Conservation (phyloP, 805 yeast species). For the Blastobotrys terrestris region DNA sequence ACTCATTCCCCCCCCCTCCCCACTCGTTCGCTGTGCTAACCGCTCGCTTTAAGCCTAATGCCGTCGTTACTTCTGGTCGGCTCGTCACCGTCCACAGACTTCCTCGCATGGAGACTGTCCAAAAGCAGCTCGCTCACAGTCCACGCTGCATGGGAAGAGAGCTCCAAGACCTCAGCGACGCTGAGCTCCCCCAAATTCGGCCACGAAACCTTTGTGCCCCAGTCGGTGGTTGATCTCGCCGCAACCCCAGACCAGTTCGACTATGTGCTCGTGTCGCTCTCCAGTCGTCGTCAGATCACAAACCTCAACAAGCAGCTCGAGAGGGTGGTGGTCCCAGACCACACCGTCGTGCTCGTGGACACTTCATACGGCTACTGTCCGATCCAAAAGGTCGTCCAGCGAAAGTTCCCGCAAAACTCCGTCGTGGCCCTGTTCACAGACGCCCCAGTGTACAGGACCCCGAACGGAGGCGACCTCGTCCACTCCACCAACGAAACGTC, state of each 20-base stretch:
- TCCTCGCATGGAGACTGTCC: slow-evolving; percentile 21
- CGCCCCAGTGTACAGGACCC: slow-evolving; percentile 11
- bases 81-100: slow-evolving; percentile 16
- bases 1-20: too few relatives aligned
- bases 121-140: not conserved
- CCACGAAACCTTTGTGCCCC: slow-evolving; percentile 3
- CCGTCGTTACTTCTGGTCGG: slow-evolving; percentile 14
- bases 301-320: slow-evolving; percentile 10
- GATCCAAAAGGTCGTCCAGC: slow-evolving; percentile 10
- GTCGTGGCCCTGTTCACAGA: slow-evolving; percentile 14
- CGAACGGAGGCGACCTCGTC: slow-evolving; percentile 4
- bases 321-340: slow-evolving; percentile 13
- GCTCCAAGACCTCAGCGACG: not conserved
- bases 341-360: slow-evolving; percentile 18
- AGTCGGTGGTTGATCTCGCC: not conserved
- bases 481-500: slow-evolving; percentile 4
- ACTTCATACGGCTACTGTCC: slow-evolving; percentile 13
- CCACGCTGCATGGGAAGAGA: not conserved
- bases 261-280: slow-evolving; percentile 10
- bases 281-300: slow-evolving; percentile 6
- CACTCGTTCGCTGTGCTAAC: too few relatives aligned
- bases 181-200: slow-evolving; percentile 1
- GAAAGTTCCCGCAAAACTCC: slow-evolving; percentile 16
- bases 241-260: slow-evolving; percentile 6
- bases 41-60: not conserved